Evolutionary conservation across 2,329 filamentous ascomycete genomes (phyloP).

Genomic region (Cladosporium phlei): DNA sequence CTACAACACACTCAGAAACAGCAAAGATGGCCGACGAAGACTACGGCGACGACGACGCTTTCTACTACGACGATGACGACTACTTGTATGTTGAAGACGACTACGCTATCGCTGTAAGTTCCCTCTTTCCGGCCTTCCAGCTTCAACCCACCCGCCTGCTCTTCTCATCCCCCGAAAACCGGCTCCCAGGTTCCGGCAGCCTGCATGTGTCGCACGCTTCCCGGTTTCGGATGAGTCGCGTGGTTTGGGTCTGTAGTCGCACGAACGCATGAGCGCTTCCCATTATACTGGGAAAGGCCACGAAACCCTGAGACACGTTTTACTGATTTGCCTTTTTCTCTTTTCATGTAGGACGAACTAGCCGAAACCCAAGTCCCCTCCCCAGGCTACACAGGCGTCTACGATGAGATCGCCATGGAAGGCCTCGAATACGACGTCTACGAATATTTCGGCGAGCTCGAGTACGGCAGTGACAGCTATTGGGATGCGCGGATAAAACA

Average conservation of each 20-base stretch:
- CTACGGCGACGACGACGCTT: constrained; percentile 31
- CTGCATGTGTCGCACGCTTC: constrained; percentile 3
- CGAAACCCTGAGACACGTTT: background rate
- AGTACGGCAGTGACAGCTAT: constrained; percentile 45
- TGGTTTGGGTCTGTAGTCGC: constrained; percentile 13
- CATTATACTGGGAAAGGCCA: background rate
- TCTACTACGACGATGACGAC: constrained; percentile 36
- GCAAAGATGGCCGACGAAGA: constrained; percentile 28
- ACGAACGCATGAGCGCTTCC: constrained; percentile 3
- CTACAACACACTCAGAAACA: too few relatives aligned
- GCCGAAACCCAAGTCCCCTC: constrained; percentile 45
- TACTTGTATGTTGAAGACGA: constrained; percentile 47
- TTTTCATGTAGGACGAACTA: constrained; percentile 47
- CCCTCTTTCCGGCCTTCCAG: background rate
- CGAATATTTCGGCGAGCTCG: constrained; percentile 46
- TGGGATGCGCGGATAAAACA: constrained; percentile 32
- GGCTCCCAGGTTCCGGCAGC: constrained; percentile 12
- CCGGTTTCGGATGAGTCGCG: too few relatives aligned
- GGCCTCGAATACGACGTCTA: constrained; percentile 44
- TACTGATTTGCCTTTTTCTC: too few relatives aligned
- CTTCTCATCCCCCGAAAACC: background rate
- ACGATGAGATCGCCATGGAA: constrained; percentile 27
- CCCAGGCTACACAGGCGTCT: constrained; percentile 34
- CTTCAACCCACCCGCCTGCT: too few relatives aligned
- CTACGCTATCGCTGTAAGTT: constrained; percentile 34